phyloP scores from a whole-genome alignment of 176 grass and related monocot genomes.

The Aegilops longissima region DNA sequence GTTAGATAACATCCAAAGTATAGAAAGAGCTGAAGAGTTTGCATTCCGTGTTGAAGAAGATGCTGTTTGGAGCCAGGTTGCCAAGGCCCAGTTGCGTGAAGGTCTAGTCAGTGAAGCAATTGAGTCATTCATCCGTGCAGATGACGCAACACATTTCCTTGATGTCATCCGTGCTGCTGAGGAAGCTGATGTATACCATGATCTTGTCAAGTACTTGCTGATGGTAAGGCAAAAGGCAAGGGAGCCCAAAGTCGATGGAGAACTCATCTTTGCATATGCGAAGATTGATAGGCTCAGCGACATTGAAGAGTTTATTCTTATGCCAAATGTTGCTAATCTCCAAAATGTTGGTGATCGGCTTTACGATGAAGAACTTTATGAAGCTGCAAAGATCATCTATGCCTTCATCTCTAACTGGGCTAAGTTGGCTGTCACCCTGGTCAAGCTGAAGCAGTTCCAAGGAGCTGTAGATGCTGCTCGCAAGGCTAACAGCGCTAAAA shows the following conservation, averaged over 20 bases:
- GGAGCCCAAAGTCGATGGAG: slow-evolving; percentile 80
- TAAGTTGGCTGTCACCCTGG: slow-evolving; percentile 82
- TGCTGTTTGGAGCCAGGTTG: slow-evolving; percentile 98
- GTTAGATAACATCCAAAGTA: slow-evolving; percentile 82
- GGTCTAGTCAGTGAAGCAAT: slow-evolving; percentile 96
- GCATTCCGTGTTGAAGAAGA: slow-evolving; percentile 94
- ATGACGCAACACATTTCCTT: slow-evolving; percentile 85
- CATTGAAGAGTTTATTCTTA: slow-evolving; percentile 95
- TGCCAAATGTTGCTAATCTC: slow-evolving; percentile 98
- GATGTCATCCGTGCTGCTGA: slow-evolving; percentile 85
- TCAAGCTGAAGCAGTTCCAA: slow-evolving; percentile 96
- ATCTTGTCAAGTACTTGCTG: slow-evolving; percentile 77
- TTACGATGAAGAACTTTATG: slow-evolving; percentile 91
- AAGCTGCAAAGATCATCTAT: slow-evolving; percentile 98
- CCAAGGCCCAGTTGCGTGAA: slow-evolving; percentile 85
- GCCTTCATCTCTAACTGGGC: slow-evolving; percentile 99
- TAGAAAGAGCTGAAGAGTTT: slow-evolving; percentile 95
- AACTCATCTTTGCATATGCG: slow-evolving; percentile 96
- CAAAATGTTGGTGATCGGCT: slow-evolving; percentile 92
- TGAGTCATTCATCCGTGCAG: slow-evolving; percentile 94
- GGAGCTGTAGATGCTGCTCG: slow-evolving; percentile 96
- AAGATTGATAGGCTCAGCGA: slow-evolving; percentile 86
- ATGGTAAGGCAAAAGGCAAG: slow-evolving; percentile 90
- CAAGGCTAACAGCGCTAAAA: slow-evolving; percentile 92
- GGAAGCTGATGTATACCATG: slow-evolving; percentile 80